Conservation (phyloP, 805 yeast genomes). For the Hanseniaspora guilliermondii region DNA sequence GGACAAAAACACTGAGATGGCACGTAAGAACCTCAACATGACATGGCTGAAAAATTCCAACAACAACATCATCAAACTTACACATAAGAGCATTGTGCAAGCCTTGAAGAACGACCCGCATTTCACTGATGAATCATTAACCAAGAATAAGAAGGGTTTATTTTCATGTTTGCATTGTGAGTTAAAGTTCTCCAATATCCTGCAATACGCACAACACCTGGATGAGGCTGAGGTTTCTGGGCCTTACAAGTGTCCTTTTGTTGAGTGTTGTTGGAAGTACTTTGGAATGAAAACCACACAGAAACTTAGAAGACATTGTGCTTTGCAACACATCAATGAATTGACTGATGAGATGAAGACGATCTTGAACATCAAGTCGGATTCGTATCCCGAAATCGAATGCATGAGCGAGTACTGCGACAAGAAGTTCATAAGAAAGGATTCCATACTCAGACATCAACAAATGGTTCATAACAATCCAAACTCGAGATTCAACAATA, state of each 20-base stretch:
- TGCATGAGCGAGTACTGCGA: conserved; percentile 33
- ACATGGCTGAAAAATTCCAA: neutral
- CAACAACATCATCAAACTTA: neutral
- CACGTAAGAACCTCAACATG: neutral
- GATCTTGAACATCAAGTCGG: conserved; percentile 23
- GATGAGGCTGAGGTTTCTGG: conserved; percentile 32
- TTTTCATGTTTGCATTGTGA: conserved; percentile 40
- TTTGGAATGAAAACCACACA: conserved; percentile 38
- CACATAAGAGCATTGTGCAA: conserved; percentile 16
- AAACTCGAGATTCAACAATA: conserved; percentile 32
- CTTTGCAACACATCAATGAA: conserved; percentile 33
- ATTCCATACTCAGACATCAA: conserved; percentile 42
- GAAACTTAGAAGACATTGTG: conserved; percentile 40
- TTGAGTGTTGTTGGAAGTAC: conserved; percentile 37
- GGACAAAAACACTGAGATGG: neutral
- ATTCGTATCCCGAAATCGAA: conserved; percentile 23
- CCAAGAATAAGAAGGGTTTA: conserved; percentile 32
- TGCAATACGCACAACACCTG: conserved; percentile 33
- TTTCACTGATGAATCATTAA: conserved; percentile 23
- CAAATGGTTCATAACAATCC: conserved; percentile 37
- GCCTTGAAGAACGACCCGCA: conserved; percentile 23
- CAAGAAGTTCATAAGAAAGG: conserved; percentile 39
- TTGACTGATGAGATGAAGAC: conserved; percentile 22
- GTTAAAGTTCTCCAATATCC: conserved; percentile 29
- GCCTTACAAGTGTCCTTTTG: conserved; percentile 35